Evolutionary conservation across 1,139 yeast genomes (phyloP).

Genomic region (Geotrichum candidum): DNA sequence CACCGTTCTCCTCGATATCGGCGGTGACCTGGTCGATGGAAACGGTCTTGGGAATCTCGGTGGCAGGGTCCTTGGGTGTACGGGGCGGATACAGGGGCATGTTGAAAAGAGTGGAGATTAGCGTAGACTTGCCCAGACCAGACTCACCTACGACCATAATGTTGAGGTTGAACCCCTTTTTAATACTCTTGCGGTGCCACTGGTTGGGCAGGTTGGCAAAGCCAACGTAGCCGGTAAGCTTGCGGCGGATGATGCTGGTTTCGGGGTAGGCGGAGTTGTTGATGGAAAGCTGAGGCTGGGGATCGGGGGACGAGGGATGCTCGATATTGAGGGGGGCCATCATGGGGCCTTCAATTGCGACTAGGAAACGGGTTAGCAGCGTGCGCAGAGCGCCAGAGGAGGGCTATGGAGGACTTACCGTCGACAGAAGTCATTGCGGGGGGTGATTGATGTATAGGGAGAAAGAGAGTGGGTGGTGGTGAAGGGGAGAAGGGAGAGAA

Average conservation of each 20-base stretch:
- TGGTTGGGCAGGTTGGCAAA: constrained; percentile 97
- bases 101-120: constrained; percentile 87
- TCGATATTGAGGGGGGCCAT: constrained; percentile 15
- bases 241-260: constrained; percentile 56
- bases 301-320: constrained; percentile 9
- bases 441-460: neutral
- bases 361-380: neutral
- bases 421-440: constrained; percentile 12
- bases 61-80: constrained; percentile 32
- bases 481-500: neutral
- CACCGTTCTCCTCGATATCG: constrained; percentile 89
- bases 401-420: constrained; percentile 3
- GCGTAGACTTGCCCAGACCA: constrained; percentile 91
- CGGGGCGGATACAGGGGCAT: constrained; percentile 52
- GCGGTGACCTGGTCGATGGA: constrained; percentile 62
- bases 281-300: constrained; percentile 1
- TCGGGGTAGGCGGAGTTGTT: constrained; percentile 6
- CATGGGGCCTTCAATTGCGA: constrained; percentile 12
- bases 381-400: neutral
- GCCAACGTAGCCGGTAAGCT: constrained; percentile 89
- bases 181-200: constrained; percentile 93
- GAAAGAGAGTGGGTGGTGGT: neutral
- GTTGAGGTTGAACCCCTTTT: constrained; percentile 90
- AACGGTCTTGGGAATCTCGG: constrained; percentile 43
- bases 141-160: constrained; percentile 55